Percentiles rank a stretch among this genome's conserved stretches.
Evolutionary conservation across 208 protist genomes (phyloP).

Genomic region (Wallacemonas sp.): DNA sequence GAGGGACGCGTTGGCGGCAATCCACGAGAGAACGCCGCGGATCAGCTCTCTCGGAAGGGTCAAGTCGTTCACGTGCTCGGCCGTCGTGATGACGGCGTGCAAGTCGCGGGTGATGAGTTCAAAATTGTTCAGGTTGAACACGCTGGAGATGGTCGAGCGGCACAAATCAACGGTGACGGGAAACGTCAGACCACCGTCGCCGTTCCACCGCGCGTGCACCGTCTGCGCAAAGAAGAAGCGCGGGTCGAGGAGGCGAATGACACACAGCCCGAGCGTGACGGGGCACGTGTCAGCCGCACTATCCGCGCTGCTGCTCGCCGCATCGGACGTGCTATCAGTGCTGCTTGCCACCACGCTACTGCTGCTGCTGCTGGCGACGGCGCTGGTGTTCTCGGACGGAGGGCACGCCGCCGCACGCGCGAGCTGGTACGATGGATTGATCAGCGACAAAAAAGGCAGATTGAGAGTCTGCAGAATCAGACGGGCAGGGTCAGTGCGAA

Average conservation of each 20-base stretch:
- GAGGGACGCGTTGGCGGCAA: neutral
- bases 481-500: constrained; percentile 24
- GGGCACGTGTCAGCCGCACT: neutral
- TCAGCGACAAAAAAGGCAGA: constrained; percentile 30
- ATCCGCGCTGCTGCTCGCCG: neutral
- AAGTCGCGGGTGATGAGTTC: constrained; percentile 27
- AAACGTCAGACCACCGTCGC: constrained; percentile 45
- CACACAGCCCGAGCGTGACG: constrained; percentile 21
- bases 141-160: constrained; percentile 35
- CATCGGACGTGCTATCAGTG: too few species aligned
- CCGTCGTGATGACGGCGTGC: constrained; percentile 31
- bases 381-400: neutral
- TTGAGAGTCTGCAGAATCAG: constrained; percentile 33
- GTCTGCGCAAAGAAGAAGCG: constrained; percentile 10
- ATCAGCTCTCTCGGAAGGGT: constrained; percentile 63
- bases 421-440: constrained; percentile 8
- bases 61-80: constrained; percentile 30
- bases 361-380: neutral
- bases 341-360: neutral
- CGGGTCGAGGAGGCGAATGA: constrained; percentile 31
- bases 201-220: neutral
- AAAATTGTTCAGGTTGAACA: constrained; percentile 29
- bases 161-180: constrained; percentile 43
- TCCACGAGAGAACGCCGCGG: constrained; percentile 39
- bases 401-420: neutral